phyloP scores from a whole-genome alignment of 805 yeast genomes.

The Komagataella pseudopastoris region DNA sequence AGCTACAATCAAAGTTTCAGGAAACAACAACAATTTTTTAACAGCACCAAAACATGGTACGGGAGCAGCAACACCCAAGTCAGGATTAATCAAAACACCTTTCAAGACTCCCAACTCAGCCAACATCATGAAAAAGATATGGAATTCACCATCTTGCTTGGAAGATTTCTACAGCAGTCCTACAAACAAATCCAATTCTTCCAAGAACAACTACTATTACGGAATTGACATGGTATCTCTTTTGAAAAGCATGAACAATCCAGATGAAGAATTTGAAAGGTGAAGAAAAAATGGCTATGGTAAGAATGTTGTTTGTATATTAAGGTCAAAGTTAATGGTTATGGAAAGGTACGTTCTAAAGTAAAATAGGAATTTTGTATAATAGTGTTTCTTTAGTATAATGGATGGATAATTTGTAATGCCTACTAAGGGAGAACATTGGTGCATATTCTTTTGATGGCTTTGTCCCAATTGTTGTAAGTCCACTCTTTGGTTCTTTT shows the following conservation, averaged over 20 bases:
- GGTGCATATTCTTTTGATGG: not conserved
- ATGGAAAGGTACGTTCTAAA: not conserved
- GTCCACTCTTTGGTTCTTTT: not conserved
- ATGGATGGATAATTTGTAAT: not conserved
- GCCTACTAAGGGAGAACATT: not conserved
- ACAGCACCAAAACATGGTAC: constrained; percentile 3
- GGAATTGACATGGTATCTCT: not conserved
- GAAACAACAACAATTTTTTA: constrained; percentile 8
- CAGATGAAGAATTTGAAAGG: not conserved
- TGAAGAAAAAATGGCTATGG: not conserved
- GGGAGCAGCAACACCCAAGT: constrained; percentile 5
- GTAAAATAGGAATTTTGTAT: not conserved
- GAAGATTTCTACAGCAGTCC: constrained; percentile 57
- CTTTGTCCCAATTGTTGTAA: not conserved
- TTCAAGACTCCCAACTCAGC: constrained; percentile 6
- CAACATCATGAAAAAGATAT: constrained; percentile 26
- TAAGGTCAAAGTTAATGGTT: not conserved
- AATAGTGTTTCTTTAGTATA: not conserved
- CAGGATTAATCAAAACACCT: constrained; percentile 5
- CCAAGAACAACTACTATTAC: not conserved
- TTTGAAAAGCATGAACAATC: not conserved
- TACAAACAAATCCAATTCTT: constrained; percentile 3
- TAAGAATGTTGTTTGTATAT: not conserved
- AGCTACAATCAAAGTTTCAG: not conserved
- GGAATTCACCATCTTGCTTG: constrained; percentile 55